These are phyloP conservation scores for Hortiboletus rubellus DNA, from an alignment of 1,284 basidiomycete genomes.

Conservation along the genomic window DNA sequence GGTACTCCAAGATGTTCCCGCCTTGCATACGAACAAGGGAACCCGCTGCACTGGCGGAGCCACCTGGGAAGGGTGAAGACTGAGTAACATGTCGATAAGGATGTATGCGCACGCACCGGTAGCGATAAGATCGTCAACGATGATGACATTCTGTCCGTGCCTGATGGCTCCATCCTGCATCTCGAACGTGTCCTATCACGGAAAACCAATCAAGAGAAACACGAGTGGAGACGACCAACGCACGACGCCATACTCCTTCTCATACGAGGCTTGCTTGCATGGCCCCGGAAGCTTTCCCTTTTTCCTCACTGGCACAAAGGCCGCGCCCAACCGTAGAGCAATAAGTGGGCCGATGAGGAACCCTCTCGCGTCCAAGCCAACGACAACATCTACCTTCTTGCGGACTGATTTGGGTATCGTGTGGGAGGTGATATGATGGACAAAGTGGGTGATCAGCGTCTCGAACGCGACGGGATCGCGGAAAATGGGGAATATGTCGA, in stretches of 20 bases:
- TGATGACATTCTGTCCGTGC: slow-evolving; percentile 81
- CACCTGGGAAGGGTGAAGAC: slow-evolving; percentile 52
- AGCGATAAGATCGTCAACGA: slow-evolving; percentile 96
- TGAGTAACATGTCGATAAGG: slow-evolving; percentile 3
- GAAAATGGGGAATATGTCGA: slow-evolving; percentile 92
- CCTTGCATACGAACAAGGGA: slow-evolving; percentile 85
- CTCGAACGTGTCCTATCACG: slow-evolving; percentile 81
- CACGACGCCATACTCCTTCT: slow-evolving; percentile 92
- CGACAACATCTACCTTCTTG: slow-evolving; percentile 89
- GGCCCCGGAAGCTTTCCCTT: slow-evolving; percentile 91
- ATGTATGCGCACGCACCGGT: slow-evolving; percentile 61
- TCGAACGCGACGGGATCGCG: slow-evolving; percentile 85
- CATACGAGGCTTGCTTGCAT: slow-evolving; percentile 76
- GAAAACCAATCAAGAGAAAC: slow-evolving; percentile 3
- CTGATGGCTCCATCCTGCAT: slow-evolving; percentile 90
- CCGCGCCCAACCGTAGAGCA: slow-evolving; percentile 88
- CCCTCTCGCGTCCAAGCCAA: slow-evolving; percentile 95
- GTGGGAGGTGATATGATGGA: slow-evolving; percentile 82
- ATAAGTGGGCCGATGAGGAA: slow-evolving; percentile 95
- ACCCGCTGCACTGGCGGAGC: slow-evolving; percentile 93
- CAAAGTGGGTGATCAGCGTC: slow-evolving; percentile 87
- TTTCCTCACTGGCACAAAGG: slow-evolving; percentile 97
- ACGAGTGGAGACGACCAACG: slow-evolving; percentile 30
- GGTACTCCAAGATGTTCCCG: slow-evolving; percentile 86
- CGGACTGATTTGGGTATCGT: slow-evolving; percentile 61